These are phyloP conservation scores for Cyberlindnera americana DNA, from an alignment of 805 yeast species.

Conservation along the genomic window DNA sequence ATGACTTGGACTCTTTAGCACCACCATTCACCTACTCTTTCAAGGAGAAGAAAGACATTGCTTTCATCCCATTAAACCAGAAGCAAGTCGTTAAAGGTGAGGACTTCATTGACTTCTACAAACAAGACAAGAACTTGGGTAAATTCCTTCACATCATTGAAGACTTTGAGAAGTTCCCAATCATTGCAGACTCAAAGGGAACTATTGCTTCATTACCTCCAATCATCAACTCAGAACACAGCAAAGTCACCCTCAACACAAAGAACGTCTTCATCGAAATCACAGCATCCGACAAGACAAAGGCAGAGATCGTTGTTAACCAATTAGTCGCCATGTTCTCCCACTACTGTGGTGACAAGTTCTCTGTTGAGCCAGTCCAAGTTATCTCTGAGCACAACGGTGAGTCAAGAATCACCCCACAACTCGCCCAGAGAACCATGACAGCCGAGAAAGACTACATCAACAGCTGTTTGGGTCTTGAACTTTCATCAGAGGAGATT, in stretches of 20 bases:
- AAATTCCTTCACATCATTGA: slow-evolving; percentile 84
- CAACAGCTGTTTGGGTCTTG: slow-evolving; percentile 89
- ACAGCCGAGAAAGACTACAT: slow-evolving; percentile 78
- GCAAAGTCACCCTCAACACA: slow-evolving; percentile 84
- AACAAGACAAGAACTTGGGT: slow-evolving; percentile 84
- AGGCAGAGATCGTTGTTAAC: slow-evolving; percentile 88
- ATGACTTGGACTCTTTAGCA: slow-evolving; percentile 76
- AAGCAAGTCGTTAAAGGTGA: slow-evolving; percentile 66
- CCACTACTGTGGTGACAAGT: slow-evolving; percentile 75
- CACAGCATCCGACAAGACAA: slow-evolving; percentile 94
- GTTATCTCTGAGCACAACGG: slow-evolving; percentile 78
- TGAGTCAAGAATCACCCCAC: slow-evolving; percentile 74
- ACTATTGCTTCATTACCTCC: slow-evolving; percentile 94
- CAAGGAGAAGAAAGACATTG: slow-evolving; percentile 69
- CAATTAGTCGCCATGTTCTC: slow-evolving; percentile 96
- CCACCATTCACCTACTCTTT: slow-evolving; percentile 91
- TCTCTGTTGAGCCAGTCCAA: slow-evolving; percentile 86
- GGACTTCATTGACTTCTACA: slow-evolving; percentile 84
- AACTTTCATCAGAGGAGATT: slow-evolving; percentile 65
- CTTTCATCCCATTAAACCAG: slow-evolving; percentile 75
- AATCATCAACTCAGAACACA: slow-evolving; percentile 86
- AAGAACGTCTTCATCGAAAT: slow-evolving; percentile 87
- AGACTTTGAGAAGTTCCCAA: slow-evolving; percentile 87
- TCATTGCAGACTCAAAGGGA: slow-evolving; percentile 72
- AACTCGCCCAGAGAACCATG: slow-evolving; percentile 61